Conservation (phyloP, 2,329 filamentous ascomycete species). For the Lachnellula cervina region DNA sequence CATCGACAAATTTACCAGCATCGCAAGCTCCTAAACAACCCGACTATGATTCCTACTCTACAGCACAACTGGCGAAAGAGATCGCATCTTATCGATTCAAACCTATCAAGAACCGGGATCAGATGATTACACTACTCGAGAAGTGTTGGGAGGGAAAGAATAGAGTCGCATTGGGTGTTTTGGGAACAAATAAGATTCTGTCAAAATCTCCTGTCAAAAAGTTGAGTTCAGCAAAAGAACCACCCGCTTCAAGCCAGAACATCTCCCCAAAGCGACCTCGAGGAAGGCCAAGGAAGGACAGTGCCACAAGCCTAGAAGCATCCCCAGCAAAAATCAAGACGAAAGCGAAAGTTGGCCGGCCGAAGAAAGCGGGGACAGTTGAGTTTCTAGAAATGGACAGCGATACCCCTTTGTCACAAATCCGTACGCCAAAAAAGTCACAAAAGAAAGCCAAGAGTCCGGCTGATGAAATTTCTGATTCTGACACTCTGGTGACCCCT, state of each 20-base stretch:
- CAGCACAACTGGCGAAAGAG: constrained; percentile 56
- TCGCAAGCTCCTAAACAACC: constrained; percentile 36
- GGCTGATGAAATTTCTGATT: constrained; percentile 48
- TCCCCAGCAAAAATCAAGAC: constrained; percentile 9
- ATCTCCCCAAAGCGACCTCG: constrained; percentile 34
- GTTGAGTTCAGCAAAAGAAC: background rate
- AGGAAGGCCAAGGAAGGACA: constrained; percentile 41
- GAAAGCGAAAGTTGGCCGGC: constrained; percentile 13
- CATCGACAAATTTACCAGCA: constrained; percentile 4
- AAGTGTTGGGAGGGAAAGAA: constrained; percentile 66
- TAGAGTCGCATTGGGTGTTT: constrained; percentile 21
- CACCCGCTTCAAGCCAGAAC: constrained; percentile 7
- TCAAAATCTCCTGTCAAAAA: constrained; percentile 2
- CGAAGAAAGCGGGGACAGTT: constrained; percentile 12
- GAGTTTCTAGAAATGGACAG: constrained; percentile 21
- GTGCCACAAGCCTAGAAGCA: constrained; percentile 9
- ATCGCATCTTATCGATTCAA: constrained; percentile 68
- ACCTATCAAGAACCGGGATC: constrained; percentile 58
- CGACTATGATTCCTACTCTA: constrained; percentile 57
- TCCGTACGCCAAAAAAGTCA: constrained; percentile 29
- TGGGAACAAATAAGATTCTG: constrained; percentile 22
- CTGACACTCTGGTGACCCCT: constrained; percentile 32
- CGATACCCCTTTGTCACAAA: constrained; percentile 16
- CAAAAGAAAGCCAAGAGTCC: constrained; percentile 20
- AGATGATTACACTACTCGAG: constrained; percentile 65